Conservation (phyloP, 352 stramenopile species). For the Phytopythium kandeliae region DNA sequence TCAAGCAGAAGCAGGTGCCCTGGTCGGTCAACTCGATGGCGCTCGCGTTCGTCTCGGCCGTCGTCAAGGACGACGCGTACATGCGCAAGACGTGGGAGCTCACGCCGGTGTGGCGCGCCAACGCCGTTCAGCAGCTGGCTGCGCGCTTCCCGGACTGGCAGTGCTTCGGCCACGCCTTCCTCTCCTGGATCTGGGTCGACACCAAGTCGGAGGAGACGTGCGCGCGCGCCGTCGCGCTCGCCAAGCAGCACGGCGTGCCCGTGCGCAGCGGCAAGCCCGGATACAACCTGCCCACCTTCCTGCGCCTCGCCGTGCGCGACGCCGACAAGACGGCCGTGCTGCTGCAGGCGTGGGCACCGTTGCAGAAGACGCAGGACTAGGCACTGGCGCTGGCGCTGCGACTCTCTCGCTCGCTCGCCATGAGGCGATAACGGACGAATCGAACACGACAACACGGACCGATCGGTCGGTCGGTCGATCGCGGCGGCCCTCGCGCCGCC, state of each 20-base stretch:
- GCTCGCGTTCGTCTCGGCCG: slow-evolving; percentile 77
- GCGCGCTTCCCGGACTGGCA: slow-evolving; percentile 66
- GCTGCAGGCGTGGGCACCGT: slow-evolving; percentile 65
- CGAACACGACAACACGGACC: too few species aligned
- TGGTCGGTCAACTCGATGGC: slow-evolving; percentile 91
- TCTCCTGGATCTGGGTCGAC: slow-evolving; percentile 89
- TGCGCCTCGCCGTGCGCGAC: slow-evolving; percentile 80
- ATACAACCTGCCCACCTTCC: slow-evolving; percentile 83
- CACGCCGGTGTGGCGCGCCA: slow-evolving; percentile 71
- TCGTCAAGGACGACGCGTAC: slow-evolving; percentile 76
- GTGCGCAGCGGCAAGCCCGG: slow-evolving; percentile 83
- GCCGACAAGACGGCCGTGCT: slow-evolving; percentile 64
- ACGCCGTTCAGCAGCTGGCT: slow-evolving; percentile 44
- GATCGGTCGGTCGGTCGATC: too few species aligned
- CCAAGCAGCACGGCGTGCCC: slow-evolving; percentile 81
- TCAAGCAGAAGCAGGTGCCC: slow-evolving; percentile 90
- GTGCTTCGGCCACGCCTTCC: slow-evolving; percentile 57
- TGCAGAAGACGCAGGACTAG: slow-evolving; percentile 49
- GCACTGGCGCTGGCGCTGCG: too few species aligned
- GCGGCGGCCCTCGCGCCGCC: too few species aligned
- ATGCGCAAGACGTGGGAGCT: slow-evolving; percentile 82
- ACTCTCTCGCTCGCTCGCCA: too few species aligned
- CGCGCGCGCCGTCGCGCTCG: slow-evolving; percentile 57
- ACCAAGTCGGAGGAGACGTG: slow-evolving; percentile 55
- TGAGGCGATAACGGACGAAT: too few species aligned